phyloP scores from a whole-genome alignment of 345 rosid genomes.

The Triadica sebifera region DNA sequence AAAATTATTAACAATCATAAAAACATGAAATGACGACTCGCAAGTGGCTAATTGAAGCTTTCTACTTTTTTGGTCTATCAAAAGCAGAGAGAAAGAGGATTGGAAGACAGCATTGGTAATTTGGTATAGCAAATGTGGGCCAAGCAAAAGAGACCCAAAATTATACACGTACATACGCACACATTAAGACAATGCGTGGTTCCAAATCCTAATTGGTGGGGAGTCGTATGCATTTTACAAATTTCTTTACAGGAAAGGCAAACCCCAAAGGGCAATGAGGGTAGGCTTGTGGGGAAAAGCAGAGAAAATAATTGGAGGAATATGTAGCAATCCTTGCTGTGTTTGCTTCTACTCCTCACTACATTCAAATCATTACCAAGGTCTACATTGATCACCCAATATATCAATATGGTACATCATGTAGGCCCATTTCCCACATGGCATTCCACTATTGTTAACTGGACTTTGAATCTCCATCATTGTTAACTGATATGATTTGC shows the following conservation, averaged over 20 bases:
- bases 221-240: conserved; percentile 14
- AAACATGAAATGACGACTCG: conserved; percentile 10
- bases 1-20: background rate
- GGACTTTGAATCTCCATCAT: conserved; percentile 38
- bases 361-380: conserved; percentile 46
- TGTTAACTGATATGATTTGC: conserved; percentile 27
- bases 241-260: conserved; percentile 28
- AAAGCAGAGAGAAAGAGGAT: conserved; percentile 14
- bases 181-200: conserved; percentile 19
- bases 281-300: conserved; percentile 24
- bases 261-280: background rate
- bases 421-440: conserved; percentile 27
- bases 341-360: conserved; percentile 52
- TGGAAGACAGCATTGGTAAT: conserved; percentile 8
- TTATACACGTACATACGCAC: background rate
- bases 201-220: conserved; percentile 25
- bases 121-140: conserved; percentile 11
- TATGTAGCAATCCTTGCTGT: conserved; percentile 52
- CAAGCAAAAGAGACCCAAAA: background rate
- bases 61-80: conserved; percentile 5
- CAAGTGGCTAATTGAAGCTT: conserved; percentile 12
- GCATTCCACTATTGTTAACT: conserved; percentile 29
- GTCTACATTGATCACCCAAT: conserved; percentile 19
- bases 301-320: conserved; percentile 29
- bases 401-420: background rate